These are phyloP conservation scores for Pseudonectria buxi DNA, from an alignment of 2,329 filamentous ascomycete genomes.

Conservation along the genomic window DNA sequence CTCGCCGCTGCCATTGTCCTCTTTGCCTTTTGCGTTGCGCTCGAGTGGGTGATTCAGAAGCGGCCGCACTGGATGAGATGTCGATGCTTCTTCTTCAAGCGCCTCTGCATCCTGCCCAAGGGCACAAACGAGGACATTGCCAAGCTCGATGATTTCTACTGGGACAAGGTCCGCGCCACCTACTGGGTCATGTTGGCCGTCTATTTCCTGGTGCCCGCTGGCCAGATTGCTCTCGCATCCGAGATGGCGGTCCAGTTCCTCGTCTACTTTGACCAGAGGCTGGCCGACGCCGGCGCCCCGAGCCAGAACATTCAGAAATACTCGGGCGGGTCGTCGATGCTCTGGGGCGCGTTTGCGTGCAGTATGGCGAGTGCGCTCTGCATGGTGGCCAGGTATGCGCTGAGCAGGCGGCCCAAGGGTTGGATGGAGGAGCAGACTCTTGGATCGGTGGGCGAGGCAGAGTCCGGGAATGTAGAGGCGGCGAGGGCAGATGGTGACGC, in stretches of 20 bases:
- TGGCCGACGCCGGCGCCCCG: constrained; percentile 19
- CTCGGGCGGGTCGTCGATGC: constrained; percentile 7
- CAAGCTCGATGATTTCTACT: constrained; percentile 17
- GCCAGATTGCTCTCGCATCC: constrained; percentile 11
- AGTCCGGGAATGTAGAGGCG: no score
- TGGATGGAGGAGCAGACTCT: constrained; percentile 18
- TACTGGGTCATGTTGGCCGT: constrained; percentile 18
- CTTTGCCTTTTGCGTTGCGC: constrained; percentile 7
- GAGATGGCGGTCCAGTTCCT: constrained; percentile 14
- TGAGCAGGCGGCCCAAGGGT: constrained; percentile 18
- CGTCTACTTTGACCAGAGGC: constrained; percentile 11
- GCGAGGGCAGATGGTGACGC: not conserved
- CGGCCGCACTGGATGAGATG: constrained; percentile 21
- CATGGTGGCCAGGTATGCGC: constrained; percentile 16
- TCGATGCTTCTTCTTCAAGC: constrained; percentile 19
- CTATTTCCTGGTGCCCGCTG: constrained; percentile 14
- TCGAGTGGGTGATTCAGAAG: constrained; percentile 21
- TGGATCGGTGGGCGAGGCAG: constrained; percentile 8
- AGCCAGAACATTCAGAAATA: constrained; percentile 15
- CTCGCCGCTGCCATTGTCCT: constrained; percentile 11
- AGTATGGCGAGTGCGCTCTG: constrained; percentile 14
- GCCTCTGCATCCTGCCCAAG: constrained; percentile 17
- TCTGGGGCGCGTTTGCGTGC: constrained; percentile 16
- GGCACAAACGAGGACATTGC: constrained; percentile 22
- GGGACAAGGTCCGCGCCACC: constrained; percentile 19